Conservation (phyloP, 768 basidiomycete genomes). For the Gloeopeniophorella convolvens region DNA sequence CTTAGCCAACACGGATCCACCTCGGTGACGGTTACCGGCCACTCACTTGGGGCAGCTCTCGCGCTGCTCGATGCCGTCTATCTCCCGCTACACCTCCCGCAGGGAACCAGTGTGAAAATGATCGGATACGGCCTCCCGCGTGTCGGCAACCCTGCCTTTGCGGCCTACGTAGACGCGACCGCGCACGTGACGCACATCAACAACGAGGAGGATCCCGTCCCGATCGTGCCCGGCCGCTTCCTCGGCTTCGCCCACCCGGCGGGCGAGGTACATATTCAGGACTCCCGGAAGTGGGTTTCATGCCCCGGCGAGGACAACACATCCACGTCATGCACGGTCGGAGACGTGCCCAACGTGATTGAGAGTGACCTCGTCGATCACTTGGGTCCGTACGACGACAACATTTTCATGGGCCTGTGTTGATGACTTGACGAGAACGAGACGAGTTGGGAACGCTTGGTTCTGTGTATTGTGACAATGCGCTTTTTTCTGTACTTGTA, state of each 20-base stretch:
- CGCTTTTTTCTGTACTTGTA: neutral
- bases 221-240: conserved; percentile 14
- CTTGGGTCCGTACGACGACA: conserved; percentile 16
- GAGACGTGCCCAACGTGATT: neutral
- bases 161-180: conserved; percentile 23
- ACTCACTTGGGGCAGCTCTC: conserved; percentile 23
- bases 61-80: conserved; percentile 29
- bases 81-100: conserved; percentile 27
- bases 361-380: conserved; percentile 3
- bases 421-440: neutral
- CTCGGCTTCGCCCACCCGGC: conserved; percentile 19
- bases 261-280: conserved; percentile 20
- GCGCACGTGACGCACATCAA: conserved; percentile 17
- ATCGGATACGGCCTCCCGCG: conserved; percentile 47
- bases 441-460: too few relatives aligned
- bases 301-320: conserved; percentile 14
- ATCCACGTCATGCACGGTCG: conserved; percentile 7
- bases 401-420: conserved; percentile 10
- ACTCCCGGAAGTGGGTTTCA: neutral
- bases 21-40: conserved; percentile 36
- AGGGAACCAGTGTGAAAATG: conserved; percentile 31
- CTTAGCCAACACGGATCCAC: conserved; percentile 34
- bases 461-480: too few relatives aligned
- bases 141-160: conserved; percentile 47
- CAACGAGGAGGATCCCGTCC: conserved; percentile 20